These are phyloP conservation scores for Beta macrorhiza DNA, from an alignment of 179 eudicot species.

Conservation along the genomic window DNA sequence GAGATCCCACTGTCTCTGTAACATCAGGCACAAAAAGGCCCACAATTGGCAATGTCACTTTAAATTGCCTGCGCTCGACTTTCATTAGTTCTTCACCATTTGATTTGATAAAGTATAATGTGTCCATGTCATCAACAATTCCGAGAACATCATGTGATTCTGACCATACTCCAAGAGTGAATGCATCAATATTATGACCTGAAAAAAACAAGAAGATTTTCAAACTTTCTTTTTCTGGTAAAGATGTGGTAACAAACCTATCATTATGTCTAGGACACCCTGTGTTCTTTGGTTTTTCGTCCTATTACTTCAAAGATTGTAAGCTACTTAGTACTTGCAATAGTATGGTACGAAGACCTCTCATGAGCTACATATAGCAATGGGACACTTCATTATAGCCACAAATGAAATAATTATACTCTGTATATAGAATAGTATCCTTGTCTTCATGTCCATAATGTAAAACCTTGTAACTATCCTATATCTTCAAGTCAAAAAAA, in stretches of 20 bases:
- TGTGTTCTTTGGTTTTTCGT: not conserved
- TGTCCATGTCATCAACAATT: slow-evolving; percentile 60
- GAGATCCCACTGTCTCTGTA: slow-evolving; percentile 45
- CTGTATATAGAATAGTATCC: not conserved
- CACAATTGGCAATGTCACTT: slow-evolving; percentile 52
- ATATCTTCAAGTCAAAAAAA: not conserved
- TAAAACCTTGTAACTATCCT: not conserved
- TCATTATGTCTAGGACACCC: not conserved
- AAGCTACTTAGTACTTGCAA: not conserved
- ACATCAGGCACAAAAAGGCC: slow-evolving; percentile 60
- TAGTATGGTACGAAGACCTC: not conserved
- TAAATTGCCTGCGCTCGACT: slow-evolving; percentile 57
- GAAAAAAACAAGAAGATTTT: slow-evolving; percentile 10
- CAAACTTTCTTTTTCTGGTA: not conserved
- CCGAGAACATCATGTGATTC: slow-evolving; percentile 91
- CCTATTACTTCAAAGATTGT: not conserved
- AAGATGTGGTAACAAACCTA: slow-evolving; percentile 4
- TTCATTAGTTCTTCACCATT: slow-evolving; percentile 89
- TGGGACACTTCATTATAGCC: not conserved
- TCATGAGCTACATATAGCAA: too few species aligned
- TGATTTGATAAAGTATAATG: slow-evolving; percentile 77
- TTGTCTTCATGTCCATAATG: not conserved
- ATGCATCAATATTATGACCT: slow-evolving; percentile 42
- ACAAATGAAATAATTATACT: not conserved
- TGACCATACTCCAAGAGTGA: slow-evolving; percentile 79